phyloP scores from a whole-genome alignment of 192 early-diverging fungal genomes.

The Coemansia sp. region DNA sequence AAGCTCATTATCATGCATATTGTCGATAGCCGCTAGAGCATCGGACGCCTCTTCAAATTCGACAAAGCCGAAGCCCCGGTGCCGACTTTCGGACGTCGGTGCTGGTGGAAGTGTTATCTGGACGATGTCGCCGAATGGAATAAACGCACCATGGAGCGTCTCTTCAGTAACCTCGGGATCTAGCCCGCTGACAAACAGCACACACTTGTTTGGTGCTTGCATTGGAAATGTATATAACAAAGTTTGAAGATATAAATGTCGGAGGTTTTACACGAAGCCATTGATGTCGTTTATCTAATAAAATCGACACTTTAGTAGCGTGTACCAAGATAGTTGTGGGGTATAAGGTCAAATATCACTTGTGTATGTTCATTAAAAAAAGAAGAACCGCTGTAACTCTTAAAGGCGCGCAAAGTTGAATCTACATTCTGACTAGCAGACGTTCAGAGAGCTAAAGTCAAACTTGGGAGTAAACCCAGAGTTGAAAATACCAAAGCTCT shows the following conservation, averaged over 20 bases:
- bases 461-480: too few species aligned
- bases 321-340: too few species aligned
- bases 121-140: constrained; percentile 95
- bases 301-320: too few species aligned
- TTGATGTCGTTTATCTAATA: too few species aligned
- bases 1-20: constrained; percentile 90
- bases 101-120: constrained; percentile 84
- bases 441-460: too few species aligned
- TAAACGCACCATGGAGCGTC: constrained; percentile 82
- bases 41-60: constrained; percentile 87
- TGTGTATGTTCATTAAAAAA: too few species aligned
- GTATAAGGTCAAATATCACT: too few species aligned
- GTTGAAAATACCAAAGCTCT: too few species aligned
- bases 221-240: constrained; percentile 4
- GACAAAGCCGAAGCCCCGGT: constrained; percentile 95
- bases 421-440: too few species aligned
- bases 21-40: constrained; percentile 86
- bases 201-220: constrained; percentile 32
- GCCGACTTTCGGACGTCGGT: constrained; percentile 69
- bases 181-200: constrained; percentile 66
- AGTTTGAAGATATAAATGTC: constrained; percentile 7
- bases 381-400: too few species aligned
- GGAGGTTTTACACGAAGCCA: too few species aligned
- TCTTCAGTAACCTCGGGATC: constrained; percentile 75
- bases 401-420: too few species aligned